Conservation (phyloP, 371 early-diverging fungal genomes). For the Mucor circinelloides region DNA sequence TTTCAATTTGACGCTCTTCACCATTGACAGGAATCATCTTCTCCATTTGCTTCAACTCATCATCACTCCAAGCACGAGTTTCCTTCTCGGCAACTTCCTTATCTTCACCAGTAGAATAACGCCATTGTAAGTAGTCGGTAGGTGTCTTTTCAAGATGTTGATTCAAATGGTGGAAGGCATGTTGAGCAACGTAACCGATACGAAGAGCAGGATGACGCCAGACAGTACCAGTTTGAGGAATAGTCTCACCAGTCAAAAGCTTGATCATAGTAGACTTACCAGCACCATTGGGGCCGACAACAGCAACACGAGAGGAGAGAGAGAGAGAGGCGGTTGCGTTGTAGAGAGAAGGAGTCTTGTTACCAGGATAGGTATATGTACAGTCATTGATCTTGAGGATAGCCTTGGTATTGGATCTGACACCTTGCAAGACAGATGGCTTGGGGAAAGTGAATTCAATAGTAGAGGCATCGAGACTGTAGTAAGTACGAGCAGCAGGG, state of each 20-base stretch:
- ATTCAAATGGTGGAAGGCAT: slow-evolving; percentile 87
- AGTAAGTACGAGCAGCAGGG: slow-evolving; percentile 70
- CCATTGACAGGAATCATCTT: slow-evolving; percentile 59
- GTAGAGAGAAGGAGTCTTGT: slow-evolving; percentile 60
- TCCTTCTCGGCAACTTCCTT: slow-evolving; percentile 79
- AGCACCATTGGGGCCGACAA: slow-evolving; percentile 81
- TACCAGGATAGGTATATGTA: slow-evolving; percentile 72
- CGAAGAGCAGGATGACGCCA: slow-evolving; percentile 78
- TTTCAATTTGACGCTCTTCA: slow-evolving; percentile 62
- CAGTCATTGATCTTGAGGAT: slow-evolving; percentile 73
- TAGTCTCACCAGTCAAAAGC: slow-evolving; percentile 73
- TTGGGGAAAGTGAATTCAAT: slow-evolving; percentile 79
- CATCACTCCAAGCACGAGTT: slow-evolving; percentile 68
- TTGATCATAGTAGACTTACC: slow-evolving; percentile 90
- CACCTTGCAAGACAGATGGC: slow-evolving; percentile 74
- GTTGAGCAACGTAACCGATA: slow-evolving; percentile 88
- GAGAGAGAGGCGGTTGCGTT: slow-evolving; percentile 67
- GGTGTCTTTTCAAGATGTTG: slow-evolving; percentile 82
- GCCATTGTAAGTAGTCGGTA: slow-evolving; percentile 83
- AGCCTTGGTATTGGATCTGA: slow-evolving; percentile 76
- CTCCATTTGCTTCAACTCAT: slow-evolving; percentile 70
- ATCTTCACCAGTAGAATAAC: slow-evolving; percentile 80
- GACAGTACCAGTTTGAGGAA: slow-evolving; percentile 67
- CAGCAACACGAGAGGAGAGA: slow-evolving; percentile 79
- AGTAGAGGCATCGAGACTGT: slow-evolving; percentile 67